Evolutionary conservation across 2,329 filamentous ascomycete genomes (phyloP).

Genomic region (Sporothrix luriei): DNA sequence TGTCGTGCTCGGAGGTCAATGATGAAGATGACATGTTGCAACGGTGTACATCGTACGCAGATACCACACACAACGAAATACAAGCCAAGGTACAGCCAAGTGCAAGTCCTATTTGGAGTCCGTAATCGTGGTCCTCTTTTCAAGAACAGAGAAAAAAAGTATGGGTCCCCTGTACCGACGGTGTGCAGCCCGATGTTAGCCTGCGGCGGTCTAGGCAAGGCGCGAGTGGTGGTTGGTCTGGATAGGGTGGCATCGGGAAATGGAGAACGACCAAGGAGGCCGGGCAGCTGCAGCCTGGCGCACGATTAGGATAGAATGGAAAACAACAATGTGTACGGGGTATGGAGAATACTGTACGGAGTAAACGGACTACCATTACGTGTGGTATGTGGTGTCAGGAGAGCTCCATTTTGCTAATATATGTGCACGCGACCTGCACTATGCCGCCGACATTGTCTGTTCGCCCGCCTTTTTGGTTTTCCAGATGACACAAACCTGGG

Average conservation of each 20-base stretch:
- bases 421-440: slow-evolving; percentile 20
- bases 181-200: slow-evolving; percentile 8
- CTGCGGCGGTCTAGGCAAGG: slow-evolving; percentile 17
- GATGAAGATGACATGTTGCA: too few relatives aligned
- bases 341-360: too few relatives aligned
- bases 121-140: neutral
- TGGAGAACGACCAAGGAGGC: neutral
- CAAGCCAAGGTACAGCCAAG: neutral
- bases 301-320: slow-evolving; percentile 7
- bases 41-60: too few relatives aligned
- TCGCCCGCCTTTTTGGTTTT: slow-evolving; percentile 12
- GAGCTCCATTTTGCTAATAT: slow-evolving; percentile 9
- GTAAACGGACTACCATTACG: neutral
- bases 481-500: neutral
- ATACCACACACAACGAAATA: too few relatives aligned
- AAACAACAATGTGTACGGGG: neutral
- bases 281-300: neutral
- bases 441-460: neutral
- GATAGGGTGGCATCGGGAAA: slow-evolving; percentile 4
- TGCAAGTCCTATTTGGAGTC: neutral
- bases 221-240: neutral
- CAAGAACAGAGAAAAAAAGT: slow-evolving; percentile 9
- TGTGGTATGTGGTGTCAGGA: too few relatives aligned
- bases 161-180: slow-evolving; percentile 12
- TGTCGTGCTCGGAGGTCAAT: too few relatives aligned